Base-by-base conservation (phyloP, 2,329 filamentous ascomycete species). In the Aspergillus sp. region DNA sequence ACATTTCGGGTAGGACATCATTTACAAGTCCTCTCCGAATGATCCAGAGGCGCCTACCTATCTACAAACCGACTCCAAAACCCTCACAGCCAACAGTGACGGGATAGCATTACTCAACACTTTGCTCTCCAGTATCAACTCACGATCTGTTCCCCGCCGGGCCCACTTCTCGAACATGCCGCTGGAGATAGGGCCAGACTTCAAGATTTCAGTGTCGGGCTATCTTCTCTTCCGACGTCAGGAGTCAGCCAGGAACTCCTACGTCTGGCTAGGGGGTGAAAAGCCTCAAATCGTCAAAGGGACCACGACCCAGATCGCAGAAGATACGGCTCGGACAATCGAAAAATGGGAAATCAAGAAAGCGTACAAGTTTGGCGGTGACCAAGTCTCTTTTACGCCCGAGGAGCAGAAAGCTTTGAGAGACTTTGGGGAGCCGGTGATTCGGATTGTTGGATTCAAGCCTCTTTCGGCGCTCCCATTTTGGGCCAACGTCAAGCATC, bases 391-490 rank as follows among this genome's bases (percentile, higher is more conserved):
- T 52, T 99, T 99, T 73, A 88, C 88, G 0, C 84, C 88, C 0
- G 92, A 97, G 36, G 94, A 99, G 73, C 87, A 94, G 61, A 89
- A 88, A 59, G 79, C 84, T 20, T 82, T 99, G 59, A 88, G 88
- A 62, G 81, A 91, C 65, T 96, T 96, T 68, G 94, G 93, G 2
- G 83, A 90, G 1, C 91, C 92, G 0, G 82, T 91, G 12, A 90
- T 99, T 58, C 88, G 92, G 5, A 90, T 99, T 65, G 90, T 99
- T 58, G 95, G 95, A 6, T 99, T 99, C 83, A 99, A 98, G 73
- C 87, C 91, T 6, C 81, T 90, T 29, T 85, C 85, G 1, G 80
- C 85, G 68, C 80, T 97, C 1, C 90, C 90, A 0, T 81, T 89
- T 18, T 97, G 94, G 92, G 91, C 92, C 1, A 92, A 91, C 36